Evolutionary conservation across 1,284 basidiomycete genomes (phyloP).

Genomic region (Sparassis latifolia): DNA sequence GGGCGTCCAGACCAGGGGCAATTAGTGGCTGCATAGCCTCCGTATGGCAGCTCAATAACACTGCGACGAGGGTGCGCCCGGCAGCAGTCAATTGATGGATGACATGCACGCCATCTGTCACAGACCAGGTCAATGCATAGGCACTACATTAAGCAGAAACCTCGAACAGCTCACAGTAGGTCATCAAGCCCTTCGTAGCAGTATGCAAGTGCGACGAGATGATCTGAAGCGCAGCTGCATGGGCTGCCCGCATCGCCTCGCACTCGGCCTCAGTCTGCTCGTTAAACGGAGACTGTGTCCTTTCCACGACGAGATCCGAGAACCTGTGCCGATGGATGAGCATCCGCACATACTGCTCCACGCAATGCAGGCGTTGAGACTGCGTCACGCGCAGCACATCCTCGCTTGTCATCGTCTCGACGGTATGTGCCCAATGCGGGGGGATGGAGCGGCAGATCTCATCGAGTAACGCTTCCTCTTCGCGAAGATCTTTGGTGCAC

Average conservation of each 20-base stretch:
- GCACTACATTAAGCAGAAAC: not conserved
- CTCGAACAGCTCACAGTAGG: constrained; percentile 63
- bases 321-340: constrained; percentile 73
- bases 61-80: constrained; percentile 81
- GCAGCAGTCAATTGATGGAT: constrained; percentile 91
- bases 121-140: not conserved
- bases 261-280: constrained; percentile 59
- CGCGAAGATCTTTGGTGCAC: constrained; percentile 44
- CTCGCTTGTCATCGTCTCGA: constrained; percentile 76
- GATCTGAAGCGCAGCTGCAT: constrained; percentile 71
- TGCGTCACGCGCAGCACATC: constrained; percentile 86
- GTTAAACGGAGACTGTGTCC: constrained; percentile 33
- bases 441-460: constrained; percentile 71
- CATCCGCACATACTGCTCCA: constrained; percentile 80
- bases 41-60: constrained; percentile 73
- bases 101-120: constrained; percentile 81
- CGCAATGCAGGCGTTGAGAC: constrained; percentile 76
- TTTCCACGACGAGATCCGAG: constrained; percentile 63
- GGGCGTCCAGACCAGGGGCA: constrained; percentile 72
- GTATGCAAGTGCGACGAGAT: constrained; percentile 79
- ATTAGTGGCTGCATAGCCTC: constrained; percentile 68
- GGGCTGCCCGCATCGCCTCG: constrained; percentile 64
- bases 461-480: constrained; percentile 76
- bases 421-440: constrained; percentile 70
- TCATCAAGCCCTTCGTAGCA: constrained; percentile 85